Conservation (phyloP, 2,329 filamentous ascomycete species). For the Helminthosporium solani region DNA sequence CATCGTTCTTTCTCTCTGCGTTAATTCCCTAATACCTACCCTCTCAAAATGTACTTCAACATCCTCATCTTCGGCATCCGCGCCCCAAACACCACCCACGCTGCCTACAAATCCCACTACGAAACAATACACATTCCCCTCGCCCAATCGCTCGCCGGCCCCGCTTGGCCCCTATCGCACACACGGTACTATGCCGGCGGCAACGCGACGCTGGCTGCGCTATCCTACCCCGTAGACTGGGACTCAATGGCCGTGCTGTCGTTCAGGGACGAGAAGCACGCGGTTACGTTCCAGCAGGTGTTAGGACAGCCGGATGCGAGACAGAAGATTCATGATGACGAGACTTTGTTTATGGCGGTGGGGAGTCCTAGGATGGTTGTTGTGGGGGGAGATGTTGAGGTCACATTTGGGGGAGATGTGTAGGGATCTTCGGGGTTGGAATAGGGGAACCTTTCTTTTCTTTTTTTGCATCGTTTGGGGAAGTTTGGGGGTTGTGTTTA, state of each 20-base stretch:
- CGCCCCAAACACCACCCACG: conserved; percentile 4
- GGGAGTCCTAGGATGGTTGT: conserved; percentile 6
- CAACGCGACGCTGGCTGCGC: conserved; percentile 2
- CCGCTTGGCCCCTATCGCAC: conserved; percentile 7
- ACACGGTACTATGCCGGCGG: conserved; percentile 8
- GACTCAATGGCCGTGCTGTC: conserved; percentile 6
- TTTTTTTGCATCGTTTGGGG: no score
- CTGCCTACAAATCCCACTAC: conserved; percentile 10
- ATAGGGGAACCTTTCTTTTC: no score
- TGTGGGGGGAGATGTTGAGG: background rate
- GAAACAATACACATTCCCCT: conserved; percentile 12
- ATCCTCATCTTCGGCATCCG: conserved; percentile 9
- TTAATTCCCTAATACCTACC: background rate
- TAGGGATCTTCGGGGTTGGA: no score
- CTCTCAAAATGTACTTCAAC: conserved; percentile 1
- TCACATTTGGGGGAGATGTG: background rate
- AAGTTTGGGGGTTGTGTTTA: no score
- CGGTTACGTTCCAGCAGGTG: background rate
- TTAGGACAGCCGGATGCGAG: conserved; percentile 1
- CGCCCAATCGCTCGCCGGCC: conserved; percentile 7
- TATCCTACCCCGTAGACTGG: conserved; percentile 2
- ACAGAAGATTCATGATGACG: conserved; percentile 3
- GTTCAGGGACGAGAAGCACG: conserved; percentile 1
- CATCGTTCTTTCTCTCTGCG: no score
- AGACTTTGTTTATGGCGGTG: conserved; percentile 2